Conservation (phyloP, 2,329 filamentous ascomycete species). For the Aspergillus thermomutatus region DNA sequence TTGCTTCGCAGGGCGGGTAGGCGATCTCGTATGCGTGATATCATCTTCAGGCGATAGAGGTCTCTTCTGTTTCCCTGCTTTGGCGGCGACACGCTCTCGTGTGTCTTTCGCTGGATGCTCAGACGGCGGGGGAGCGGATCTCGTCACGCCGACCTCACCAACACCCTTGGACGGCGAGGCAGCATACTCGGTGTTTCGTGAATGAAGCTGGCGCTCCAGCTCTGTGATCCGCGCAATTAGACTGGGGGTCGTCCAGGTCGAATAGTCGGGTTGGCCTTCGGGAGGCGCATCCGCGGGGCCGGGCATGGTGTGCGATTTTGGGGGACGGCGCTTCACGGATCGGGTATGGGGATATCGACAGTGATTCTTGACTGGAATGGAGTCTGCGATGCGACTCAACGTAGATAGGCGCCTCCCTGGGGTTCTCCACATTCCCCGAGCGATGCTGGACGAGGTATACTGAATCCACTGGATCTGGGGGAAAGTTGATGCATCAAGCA, state of each 20-base stretch:
- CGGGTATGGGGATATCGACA: slow-evolving; percentile 7
- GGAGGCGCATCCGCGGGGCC: slow-evolving; percentile 12
- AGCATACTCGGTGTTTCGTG: slow-evolving; percentile 40
- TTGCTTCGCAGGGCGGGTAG: slow-evolving; percentile 39
- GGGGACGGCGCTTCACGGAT: slow-evolving; percentile 12
- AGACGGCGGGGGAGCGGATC: neutral
- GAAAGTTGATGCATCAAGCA: neutral
- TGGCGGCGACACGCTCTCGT: neutral
- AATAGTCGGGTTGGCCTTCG: slow-evolving; percentile 49
- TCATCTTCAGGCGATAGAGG: slow-evolving; percentile 19
- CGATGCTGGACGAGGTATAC: slow-evolving; percentile 1
- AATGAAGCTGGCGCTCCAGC: slow-evolving; percentile 64
- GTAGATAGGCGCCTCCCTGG: slow-evolving; percentile 12
- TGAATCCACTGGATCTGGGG: neutral
- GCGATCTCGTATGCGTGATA: slow-evolving; percentile 20
- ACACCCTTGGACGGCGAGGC: slow-evolving; percentile 6
- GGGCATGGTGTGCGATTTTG: slow-evolving; percentile 21
- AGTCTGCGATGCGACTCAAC: slow-evolving; percentile 12
- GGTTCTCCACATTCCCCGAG: slow-evolving; percentile 32
- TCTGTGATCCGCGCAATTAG: slow-evolving; percentile 66
- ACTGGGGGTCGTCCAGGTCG: slow-evolving; percentile 64
- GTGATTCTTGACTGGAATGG: slow-evolving; percentile 5
- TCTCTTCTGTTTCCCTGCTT: slow-evolving; percentile 14
- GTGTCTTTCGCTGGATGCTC: slow-evolving; percentile 1
- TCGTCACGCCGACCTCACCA: slow-evolving; percentile 1